phyloP scores from a whole-genome alignment of 129 eudicot species.

The Artemisia annua region DNA sequence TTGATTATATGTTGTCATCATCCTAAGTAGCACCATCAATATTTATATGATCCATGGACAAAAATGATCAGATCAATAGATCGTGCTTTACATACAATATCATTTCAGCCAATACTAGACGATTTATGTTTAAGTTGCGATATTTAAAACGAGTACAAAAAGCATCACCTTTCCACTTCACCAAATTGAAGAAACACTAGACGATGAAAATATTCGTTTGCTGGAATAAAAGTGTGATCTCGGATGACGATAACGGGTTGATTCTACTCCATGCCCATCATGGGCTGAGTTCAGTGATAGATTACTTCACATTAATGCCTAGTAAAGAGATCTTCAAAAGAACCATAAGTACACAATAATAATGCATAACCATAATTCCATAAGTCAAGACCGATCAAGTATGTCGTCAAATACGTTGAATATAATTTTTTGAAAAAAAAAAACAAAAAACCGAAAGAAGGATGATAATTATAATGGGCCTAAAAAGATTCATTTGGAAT shows the following conservation, averaged over 20 bases:
- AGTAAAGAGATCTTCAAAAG: neutral
- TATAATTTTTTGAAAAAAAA: neutral
- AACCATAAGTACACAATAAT: too few species aligned
- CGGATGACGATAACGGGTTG: too few species aligned
- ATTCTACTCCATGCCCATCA: too few species aligned
- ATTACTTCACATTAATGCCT: neutral
- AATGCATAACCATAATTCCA: too few species aligned
- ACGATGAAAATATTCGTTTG: too few species aligned
- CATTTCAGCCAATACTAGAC: too few species aligned
- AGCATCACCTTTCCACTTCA: too few species aligned
- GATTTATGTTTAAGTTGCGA: too few species aligned
- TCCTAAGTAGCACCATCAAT: neutral
- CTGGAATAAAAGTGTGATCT: too few species aligned
- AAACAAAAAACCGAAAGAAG: neutral
- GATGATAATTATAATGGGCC: conserved; percentile 27
- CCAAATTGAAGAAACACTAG: too few species aligned
- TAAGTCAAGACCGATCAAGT: neutral
- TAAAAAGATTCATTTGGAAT: conserved; percentile 32
- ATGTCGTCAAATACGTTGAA: neutral
- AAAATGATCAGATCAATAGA: neutral
- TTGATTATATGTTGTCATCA: neutral
- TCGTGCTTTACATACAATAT: neutral
- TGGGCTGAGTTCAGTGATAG: too few species aligned
- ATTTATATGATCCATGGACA: neutral
- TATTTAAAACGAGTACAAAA: too few species aligned